Base-by-base conservation (phyloP, 1,139 yeast genomes). In the Blastobotrys ciferrii region DNA sequence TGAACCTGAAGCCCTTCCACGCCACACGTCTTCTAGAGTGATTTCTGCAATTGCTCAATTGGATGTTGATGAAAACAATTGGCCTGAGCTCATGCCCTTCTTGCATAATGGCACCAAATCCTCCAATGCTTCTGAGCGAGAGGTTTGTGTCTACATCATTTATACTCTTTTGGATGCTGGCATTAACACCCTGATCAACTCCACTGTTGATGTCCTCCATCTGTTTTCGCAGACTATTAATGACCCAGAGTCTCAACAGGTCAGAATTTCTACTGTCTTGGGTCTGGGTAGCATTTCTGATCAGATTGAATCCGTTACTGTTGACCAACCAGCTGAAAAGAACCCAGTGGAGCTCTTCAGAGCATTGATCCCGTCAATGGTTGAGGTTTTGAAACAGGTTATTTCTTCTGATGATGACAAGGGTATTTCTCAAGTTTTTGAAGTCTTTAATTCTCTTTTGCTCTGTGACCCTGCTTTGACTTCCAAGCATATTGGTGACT, bases 11-110 rank as follows among this genome's bases (percentile, higher is more conserved):
- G 81, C 87, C 62, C 74, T 80, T 52, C 85, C 91, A 54, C 82
- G 96, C 70, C 98, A 92, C 70, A 82, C 95, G 23, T 78, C 86
- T 50, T 89, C 98, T 9, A 81, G 97, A 68, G 87, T 91, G 50
- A 82, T 92, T 57, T 83, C 97, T 28, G 84, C 91, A 42, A 87
- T 92, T 62, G 96, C 89, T 41, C 82, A 81, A 57, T 69, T 75
- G 48, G 98, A 92, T 65, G 73, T 89, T 56, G 80, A 76, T 43
- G 76, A 76, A 39, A 70, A 74, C 39, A 69, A 79, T 60, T 92
- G 98, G 98, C 79, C 84, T 5, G 84, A 82, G 44, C 77, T 92
- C 58, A 76, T 91, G 57, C 86, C 88, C 39, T 73, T 79, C 48
- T 75, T 92, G 63, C 82, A 85, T 53, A 73, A 74, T 49, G 87